Evolutionary conservation across 495 filamentous ascomycete genomes (phyloP), one percentile per base, ranked within the genome.

Genomic region (Xanthoparmelia taractica): DNA sequence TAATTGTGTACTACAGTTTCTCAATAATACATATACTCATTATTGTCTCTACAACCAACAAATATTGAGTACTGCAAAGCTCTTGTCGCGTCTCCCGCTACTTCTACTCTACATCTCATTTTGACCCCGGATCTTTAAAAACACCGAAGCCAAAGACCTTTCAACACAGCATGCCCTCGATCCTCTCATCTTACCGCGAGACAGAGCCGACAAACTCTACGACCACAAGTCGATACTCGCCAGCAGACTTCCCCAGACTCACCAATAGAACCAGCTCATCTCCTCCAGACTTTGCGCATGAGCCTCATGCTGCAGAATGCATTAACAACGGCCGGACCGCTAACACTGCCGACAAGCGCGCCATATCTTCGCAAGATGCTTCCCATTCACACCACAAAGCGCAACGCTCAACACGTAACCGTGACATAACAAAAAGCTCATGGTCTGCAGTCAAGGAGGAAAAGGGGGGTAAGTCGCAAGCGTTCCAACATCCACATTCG

Each of bases 311-410:
- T 66, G 62, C 67, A 65, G 67, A 61, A 65, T 63, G 31, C 60
- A 55, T 61, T 55, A 67, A 38, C 17, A 56, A 59, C 61, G 58
- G 66, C 61, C 60, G 43, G 56, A 40, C 60, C 60, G 57, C 55
- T 62, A 43, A n/a, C 61, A 64, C 56, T 67, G 47, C 67, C 69
- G 69, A 71, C 65, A 71, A 68, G 69, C 69, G 69, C 69, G 52
- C 66, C 65, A 63, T 27, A 62, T 27, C 52, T 55, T 23, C 47
- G 20, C 38, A 52, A n/a, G 48, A 48, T 54, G 57, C 52, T 52
- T 41, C 43, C 13, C 25, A 61, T 25, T 41, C 55, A 47, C 41
- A 45, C 27, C 38, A 41, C 27, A 29, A 38, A 55, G 45, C n/a
- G 56, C 59, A 63, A 37, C 54, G 58, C 63, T 65, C 43, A 55